Percentiles rank a stretch among this genome's conserved stretches.
Conservation (phyloP, 768 basidiomycete species). For the Amanita brunnescens region DNA sequence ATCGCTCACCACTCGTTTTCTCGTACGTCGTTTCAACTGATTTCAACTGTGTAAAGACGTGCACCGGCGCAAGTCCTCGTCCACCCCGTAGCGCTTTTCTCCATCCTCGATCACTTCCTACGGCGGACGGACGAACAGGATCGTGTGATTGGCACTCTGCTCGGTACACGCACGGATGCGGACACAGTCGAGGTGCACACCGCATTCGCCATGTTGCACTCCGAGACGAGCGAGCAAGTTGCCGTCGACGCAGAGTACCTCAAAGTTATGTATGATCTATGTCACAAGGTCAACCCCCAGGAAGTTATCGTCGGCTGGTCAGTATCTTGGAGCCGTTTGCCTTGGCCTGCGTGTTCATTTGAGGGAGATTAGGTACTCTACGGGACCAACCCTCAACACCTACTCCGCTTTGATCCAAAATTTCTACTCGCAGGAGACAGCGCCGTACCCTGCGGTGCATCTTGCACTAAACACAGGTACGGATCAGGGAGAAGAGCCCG, state of each 20-base stretch:
- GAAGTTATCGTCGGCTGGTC: constrained; percentile 96
- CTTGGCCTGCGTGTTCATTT: constrained; percentile 4
- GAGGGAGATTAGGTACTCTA: constrained; percentile 66
- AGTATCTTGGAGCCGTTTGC: constrained; percentile 18
- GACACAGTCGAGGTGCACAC: constrained; percentile 66
- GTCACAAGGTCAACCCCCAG: constrained; percentile 74
- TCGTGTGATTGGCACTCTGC: constrained; percentile 91
- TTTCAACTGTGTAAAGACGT: constrained; percentile 38
- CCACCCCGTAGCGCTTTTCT: constrained; percentile 88
- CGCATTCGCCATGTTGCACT: constrained; percentile 88
- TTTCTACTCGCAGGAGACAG: constrained; percentile 91
- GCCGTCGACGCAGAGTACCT: constrained; percentile 98
- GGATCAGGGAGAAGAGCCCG: constrained; percentile 51
- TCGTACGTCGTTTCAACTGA: neutral
- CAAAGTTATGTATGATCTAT: constrained; percentile 84
- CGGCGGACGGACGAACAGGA: constrained; percentile 74
- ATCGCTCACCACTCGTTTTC: constrained; percentile 6
- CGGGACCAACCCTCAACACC: constrained; percentile 83
- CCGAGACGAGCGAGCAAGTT: constrained; percentile 86
- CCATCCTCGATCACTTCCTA: constrained; percentile 95
- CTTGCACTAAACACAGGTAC: constrained; percentile 84
- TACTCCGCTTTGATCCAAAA: constrained; percentile 97
- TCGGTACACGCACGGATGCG: constrained; percentile 66
- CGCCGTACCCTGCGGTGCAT: constrained; percentile 84
- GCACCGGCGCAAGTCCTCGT: constrained; percentile 69